Evolutionary conservation across 2,329 filamentous ascomycete genomes (phyloP), one percentile per base, ranked within the genome.

Genomic region (Cryphonectria parasitica): DNA sequence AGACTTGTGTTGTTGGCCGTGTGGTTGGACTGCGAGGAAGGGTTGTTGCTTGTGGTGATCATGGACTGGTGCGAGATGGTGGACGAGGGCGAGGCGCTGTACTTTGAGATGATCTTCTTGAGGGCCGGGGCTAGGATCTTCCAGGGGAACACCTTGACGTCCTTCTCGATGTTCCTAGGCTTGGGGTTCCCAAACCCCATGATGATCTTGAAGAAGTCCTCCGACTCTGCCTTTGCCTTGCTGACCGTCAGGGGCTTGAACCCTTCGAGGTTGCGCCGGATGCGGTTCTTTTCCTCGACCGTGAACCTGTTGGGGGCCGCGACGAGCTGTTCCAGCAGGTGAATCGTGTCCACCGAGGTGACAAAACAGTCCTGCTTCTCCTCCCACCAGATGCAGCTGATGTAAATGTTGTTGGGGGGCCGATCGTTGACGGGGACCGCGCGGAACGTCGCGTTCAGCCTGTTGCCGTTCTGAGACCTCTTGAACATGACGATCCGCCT

Each of bases 51-150:
- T 78, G 39, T 67, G 69, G 49, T 70, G 64, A 36, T 72, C 69
- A 72, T 75, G 25, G 70, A 72, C 2, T 77, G 73, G 3, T 77
- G 73, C 4, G 73, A 60, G 1, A 73, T 65, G 1, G 74, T 74
- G 34, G 74, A 69, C 8, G 75, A 72, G 7, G 76, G 74, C 22
- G 77, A 76, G n/a, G 85, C 85, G 77, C 85, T 87, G 79, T 98
- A 99, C 91, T 99, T 99, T 77, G 93, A 91, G 79, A 99, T 97
- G 77, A 99, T 98, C 85, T 99, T 99, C 87, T 97, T 97, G 74
- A 99, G 86, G 0, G 96, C 95, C 72, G 90, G 88, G 64, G 89
- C 88, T 61, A 99, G 86, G 72, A 96, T 93, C 81, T 94, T 96
- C 96, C 96, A 99, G 5, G 94, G 92, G 78, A 98, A 99, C 17